phyloP scores from a whole-genome alignment of 2,329 filamentous ascomycete species.

The Pseudovirgaria hyperparasitica region DNA sequence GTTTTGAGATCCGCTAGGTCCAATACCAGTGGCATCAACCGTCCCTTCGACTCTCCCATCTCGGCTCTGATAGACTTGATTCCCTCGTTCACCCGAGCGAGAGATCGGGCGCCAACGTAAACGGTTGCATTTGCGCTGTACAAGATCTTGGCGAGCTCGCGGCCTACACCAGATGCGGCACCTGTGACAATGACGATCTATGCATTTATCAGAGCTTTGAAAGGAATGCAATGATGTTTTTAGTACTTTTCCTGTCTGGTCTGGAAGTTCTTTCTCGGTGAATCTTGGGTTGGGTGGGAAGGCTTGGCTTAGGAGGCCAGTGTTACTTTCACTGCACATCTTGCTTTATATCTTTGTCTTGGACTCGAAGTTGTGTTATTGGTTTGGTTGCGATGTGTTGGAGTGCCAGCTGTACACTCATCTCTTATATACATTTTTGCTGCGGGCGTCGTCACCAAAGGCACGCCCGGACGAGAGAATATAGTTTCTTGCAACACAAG shows the following conservation, averaged over 20 bases:
- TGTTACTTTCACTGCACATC: too few species aligned
- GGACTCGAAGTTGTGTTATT: too few species aligned
- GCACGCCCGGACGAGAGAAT: too few species aligned
- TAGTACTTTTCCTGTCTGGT: conserved; percentile 26
- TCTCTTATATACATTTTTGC: too few species aligned
- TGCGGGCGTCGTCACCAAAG: too few species aligned
- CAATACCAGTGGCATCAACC: conserved; percentile 8
- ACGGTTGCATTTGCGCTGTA: conserved; percentile 41
- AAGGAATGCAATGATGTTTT: neutral
- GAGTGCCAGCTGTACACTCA: too few species aligned
- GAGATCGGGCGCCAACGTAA: conserved; percentile 37
- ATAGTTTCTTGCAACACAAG: too few species aligned
- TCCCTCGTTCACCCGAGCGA: conserved; percentile 28
- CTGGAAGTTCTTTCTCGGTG: conserved; percentile 29
- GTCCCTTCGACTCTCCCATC: conserved; percentile 19
- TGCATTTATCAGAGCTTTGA: neutral
- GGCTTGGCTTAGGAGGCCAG: too few species aligned
- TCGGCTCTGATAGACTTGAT: conserved; percentile 28
- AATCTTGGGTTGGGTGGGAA: conserved; percentile 27
- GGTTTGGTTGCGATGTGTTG: too few species aligned
- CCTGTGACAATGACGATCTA: conserved; percentile 39
- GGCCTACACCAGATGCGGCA: conserved; percentile 32
- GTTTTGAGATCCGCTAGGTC: conserved; percentile 28
- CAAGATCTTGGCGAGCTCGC: conserved; percentile 38
- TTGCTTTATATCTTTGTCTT: too few species aligned